Percentiles rank a stretch among this genome's conserved stretches.
These are phyloP conservation scores for Rhizopogon sp. DNA, from an alignment of 768 basidiomycete genomes.

Conservation along the genomic window DNA sequence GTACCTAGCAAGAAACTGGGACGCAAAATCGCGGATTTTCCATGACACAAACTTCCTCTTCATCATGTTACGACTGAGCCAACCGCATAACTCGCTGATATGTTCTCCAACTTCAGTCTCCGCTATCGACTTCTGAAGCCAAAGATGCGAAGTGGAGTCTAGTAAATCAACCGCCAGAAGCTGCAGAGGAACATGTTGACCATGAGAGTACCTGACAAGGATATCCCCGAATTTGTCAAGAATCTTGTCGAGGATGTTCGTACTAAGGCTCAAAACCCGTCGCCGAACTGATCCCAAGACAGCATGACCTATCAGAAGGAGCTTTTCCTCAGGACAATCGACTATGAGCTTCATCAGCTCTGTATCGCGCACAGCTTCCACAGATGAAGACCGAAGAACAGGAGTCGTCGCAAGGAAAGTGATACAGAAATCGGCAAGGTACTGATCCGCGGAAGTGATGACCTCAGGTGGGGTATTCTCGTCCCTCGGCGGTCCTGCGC, in stretches of 20 bases:
- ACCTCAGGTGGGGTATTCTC: constrained; percentile 23
- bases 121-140: constrained; percentile 34
- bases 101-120: constrained; percentile 35
- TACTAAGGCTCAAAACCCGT: constrained; percentile 48
- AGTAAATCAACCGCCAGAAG: constrained; percentile 57
- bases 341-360: constrained; percentile 52
- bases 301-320: constrained; percentile 53
- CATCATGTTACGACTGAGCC: constrained; percentile 43
- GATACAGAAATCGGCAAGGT: constrained; percentile 48
- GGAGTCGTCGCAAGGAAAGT: constrained; percentile 60
- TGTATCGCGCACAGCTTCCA: constrained; percentile 57
- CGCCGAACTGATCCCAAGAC: constrained; percentile 52
- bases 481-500: constrained; percentile 24
- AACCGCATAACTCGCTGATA: constrained; percentile 45
- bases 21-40: constrained; percentile 59
- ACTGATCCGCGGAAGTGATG: constrained; percentile 24
- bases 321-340: constrained; percentile 44
- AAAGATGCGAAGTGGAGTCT: constrained; percentile 57
- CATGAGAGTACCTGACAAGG: constrained; percentile 49
- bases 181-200: constrained; percentile 48
- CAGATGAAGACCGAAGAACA: constrained; percentile 52
- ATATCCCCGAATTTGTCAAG: constrained; percentile 50
- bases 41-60: constrained; percentile 49
- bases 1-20: constrained; percentile 63
- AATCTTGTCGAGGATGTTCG: constrained; percentile 46